Evolutionary conservation across 257 asterid species (phyloP), one percentile per base, ranked within the genome.

Genomic region (Euphrasia confusa): DNA sequence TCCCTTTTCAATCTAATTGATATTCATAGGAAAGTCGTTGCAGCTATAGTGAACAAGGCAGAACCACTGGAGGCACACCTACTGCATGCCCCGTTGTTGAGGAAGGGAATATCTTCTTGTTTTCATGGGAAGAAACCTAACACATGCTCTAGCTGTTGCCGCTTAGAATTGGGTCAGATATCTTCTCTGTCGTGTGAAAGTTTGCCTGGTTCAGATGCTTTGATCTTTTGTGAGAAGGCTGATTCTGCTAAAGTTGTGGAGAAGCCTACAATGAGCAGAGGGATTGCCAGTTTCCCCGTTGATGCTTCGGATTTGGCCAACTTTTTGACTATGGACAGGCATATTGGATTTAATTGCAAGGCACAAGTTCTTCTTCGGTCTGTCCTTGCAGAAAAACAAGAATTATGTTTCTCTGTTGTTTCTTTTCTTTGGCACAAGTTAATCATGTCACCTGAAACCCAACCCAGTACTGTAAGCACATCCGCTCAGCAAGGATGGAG

Each of bases 401-500:
- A 89, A 72, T 52, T 84, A 53, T 89, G 97, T 74, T 84, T 86
- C 79, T 86, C 94, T 30, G 97, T 86, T 66, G 95, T 89, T 76
- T 84, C 94, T 24, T 73, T 89, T 81, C 88, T 89, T 61, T 89
- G 95, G 97, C 89, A 79, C 77, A 83, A 80, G 72, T 61, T 89
- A 83, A 83, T 89, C 56, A 81, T 72, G 49, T 84, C 97, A 47
- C 94, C 97, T 21, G 97, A 89, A 75, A 86, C 80, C 61, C 86
- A 81, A 69, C 89, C 84, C 4, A 84, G 86, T 47, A 89, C 81
- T 37, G 97, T 82, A 69, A 79, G 95, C 71, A 84, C 95, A 40
- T 89, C 97, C 13, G 89, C 88, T 5, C 95, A 84, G 63, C 97
- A 86, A 79, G 97, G 97, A 61, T 89, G 97, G 97, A 86, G 95